phyloP scores from a whole-genome alignment of 169 alveolate species.

The Eimeria maxima region DNA sequence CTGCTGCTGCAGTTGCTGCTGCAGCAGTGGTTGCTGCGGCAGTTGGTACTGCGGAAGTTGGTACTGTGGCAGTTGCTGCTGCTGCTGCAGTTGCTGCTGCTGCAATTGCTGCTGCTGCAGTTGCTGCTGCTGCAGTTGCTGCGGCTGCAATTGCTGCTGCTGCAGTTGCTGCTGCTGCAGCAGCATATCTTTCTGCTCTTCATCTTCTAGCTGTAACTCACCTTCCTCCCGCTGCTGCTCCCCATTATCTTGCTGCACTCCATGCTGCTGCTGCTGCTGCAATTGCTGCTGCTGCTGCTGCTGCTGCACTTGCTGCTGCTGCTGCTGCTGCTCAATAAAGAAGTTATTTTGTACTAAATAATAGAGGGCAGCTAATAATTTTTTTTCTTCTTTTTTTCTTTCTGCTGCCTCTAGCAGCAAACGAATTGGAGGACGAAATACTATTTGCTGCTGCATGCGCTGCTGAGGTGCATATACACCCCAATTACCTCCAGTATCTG shows the following conservation, averaged over 20 bases:
- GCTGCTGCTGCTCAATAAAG: background rate
- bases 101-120: no score
- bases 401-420: background rate
- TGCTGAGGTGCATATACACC: no score
- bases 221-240: background rate
- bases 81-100: no score
- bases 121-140: no score
- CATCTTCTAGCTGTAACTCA: background rate
- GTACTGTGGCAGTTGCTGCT: no score
- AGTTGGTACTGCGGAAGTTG: no score
- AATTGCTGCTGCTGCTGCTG: constrained; percentile 3
- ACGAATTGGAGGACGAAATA: background rate
- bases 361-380: background rate
- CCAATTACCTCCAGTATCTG: no score
- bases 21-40: background rate
- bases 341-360: no score
- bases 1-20: background rate
- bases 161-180: no score
- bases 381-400: background rate
- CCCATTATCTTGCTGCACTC: background rate
- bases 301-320: background rate
- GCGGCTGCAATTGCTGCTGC: no score
- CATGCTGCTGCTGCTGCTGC: background rate
- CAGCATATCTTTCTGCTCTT: no score
- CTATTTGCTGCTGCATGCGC: background rate